phyloP scores from a whole-genome alignment of 768 basidiomycete species.

The Mycena kentingensis region DNA sequence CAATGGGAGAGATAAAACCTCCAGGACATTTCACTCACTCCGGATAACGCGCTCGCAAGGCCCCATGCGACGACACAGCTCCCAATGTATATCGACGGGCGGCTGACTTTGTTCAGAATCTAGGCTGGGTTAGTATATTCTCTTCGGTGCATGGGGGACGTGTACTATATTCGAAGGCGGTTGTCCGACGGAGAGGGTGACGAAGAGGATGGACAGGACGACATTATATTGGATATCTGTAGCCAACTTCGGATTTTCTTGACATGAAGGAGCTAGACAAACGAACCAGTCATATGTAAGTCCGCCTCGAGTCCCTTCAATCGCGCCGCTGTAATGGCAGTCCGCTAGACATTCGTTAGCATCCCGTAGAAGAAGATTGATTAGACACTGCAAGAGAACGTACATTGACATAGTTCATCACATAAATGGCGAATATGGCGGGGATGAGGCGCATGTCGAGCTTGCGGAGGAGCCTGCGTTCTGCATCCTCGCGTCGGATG shows the following conservation, averaged over 20 bases:
- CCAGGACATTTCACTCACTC: too few species aligned
- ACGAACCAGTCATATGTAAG: neutral
- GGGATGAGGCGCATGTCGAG: slow-evolving; percentile 2
- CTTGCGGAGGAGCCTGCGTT: neutral
- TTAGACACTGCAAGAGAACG: neutral
- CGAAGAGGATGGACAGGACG: neutral
- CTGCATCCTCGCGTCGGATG: neutral
- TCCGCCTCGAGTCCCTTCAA: neutral
- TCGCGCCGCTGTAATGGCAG: neutral
- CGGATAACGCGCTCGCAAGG: neutral
- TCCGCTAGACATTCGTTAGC: neutral
- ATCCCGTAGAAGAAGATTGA: neutral
- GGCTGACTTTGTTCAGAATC: slow-evolving; percentile 1
- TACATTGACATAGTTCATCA: slow-evolving; percentile 1
- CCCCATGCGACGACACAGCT: neutral
- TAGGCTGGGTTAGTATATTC: neutral
- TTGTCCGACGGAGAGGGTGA: neutral
- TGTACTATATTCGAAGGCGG: neutral
- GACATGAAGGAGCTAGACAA: neutral
- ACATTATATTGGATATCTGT: neutral
- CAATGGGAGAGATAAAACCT: too few species aligned
- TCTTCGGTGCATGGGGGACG: neutral
- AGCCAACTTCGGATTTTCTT: neutral
- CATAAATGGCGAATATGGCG: neutral
- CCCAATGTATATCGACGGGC: neutral